Base-by-base conservation (phyloP, 78 protist species). In the Chrysochromulina tobinii region DNA sequence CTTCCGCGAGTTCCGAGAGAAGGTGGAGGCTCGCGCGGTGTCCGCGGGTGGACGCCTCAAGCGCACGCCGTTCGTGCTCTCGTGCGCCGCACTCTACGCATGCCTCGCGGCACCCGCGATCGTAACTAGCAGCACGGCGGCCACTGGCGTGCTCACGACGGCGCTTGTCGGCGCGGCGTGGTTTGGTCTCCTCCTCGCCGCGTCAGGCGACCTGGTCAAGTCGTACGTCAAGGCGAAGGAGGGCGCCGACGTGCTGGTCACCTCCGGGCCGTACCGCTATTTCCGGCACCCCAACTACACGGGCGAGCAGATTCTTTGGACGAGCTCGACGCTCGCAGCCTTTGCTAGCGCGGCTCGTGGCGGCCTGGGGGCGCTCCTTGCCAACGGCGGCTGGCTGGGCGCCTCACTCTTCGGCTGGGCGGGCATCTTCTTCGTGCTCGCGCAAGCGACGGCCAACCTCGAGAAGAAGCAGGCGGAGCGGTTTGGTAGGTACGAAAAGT, bases 231-330 rank as follows among this genome's bases (percentile, higher is more conserved):
- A 87, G 90, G 90, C 68, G 54, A 27, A 53, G 55, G 21, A 15
- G 88, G 69, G 89, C 18, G 68, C 38, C 18, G 89, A 57, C 66
- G 58, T 9, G 9, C 89, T 85, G 18, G 89, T 85, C 20, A 85
- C 89, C 54, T 17, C 48, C 50, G 89, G 89, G 2, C 89, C 64
- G 11, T 85, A 18, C 68, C 5, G 48, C 12, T 0, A 18, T 25
- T 48, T 85, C 12, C 67, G 89, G 11, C 89, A 85, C 68, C 89
- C 89, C 9, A 85, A 85, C 54, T 85, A 85, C 68, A 20, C 89
- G 0, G 86, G 86, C 57, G 86, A 81, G 57, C 14, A 6, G 17
- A 11, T 18, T 3, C 57, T 81, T 1, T 81, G 86, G 86, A 15
- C 8, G n/a, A 11, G 25, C 27, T 14, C 17, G 25, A 17, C 83